phyloP scores from a whole-genome alignment of 176 grass and related monocot species.

The Bolboschoenus planiculmis region DNA sequence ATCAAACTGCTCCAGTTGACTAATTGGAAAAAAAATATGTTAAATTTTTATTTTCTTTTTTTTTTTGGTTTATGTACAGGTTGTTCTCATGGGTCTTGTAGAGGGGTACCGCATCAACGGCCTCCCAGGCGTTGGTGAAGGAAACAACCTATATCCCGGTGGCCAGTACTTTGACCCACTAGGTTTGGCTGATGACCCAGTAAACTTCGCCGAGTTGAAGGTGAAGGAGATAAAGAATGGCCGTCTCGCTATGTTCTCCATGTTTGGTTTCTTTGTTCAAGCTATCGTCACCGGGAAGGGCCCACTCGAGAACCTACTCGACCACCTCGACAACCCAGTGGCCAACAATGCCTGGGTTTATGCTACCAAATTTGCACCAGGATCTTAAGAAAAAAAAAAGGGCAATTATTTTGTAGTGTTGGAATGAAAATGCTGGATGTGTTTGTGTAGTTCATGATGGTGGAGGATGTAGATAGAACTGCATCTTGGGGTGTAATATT shows the following conservation, averaged over 20 bases:
- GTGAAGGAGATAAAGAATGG: slow-evolving; percentile 99
- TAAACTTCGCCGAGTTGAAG: slow-evolving; percentile 77
- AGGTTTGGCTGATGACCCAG: slow-evolving; percentile 80
- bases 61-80: slow-evolving; percentile 20
- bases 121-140: slow-evolving; percentile 74
- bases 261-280: slow-evolving; percentile 93
- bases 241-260: slow-evolving; percentile 93
- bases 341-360: slow-evolving; percentile 97
- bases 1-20: not conserved
- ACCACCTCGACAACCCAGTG: slow-evolving; percentile 78
- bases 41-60: not conserved
- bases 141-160: slow-evolving; percentile 90
- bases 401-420: not conserved
- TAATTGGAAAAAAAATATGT: not conserved
- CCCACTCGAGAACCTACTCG: slow-evolving; percentile 85
- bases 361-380: slow-evolving; percentile 83
- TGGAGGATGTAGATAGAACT: slow-evolving; percentile 24
- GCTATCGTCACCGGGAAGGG: slow-evolving; percentile 93
- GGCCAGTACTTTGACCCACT: slow-evolving; percentile 90
- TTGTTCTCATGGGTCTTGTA: slow-evolving; percentile 88
- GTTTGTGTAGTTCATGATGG: slow-evolving; percentile 24
- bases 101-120: slow-evolving; percentile 93
- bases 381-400: slow-evolving; percentile 40
- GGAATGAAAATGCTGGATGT: slow-evolving; percentile 2
- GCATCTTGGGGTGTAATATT: slow-evolving; percentile 24